Evolutionary conservation across 108 stramenopile species (phyloP), one percentile per base, ranked within the genome.

Genomic region (Fragilaria crotonensis): DNA sequence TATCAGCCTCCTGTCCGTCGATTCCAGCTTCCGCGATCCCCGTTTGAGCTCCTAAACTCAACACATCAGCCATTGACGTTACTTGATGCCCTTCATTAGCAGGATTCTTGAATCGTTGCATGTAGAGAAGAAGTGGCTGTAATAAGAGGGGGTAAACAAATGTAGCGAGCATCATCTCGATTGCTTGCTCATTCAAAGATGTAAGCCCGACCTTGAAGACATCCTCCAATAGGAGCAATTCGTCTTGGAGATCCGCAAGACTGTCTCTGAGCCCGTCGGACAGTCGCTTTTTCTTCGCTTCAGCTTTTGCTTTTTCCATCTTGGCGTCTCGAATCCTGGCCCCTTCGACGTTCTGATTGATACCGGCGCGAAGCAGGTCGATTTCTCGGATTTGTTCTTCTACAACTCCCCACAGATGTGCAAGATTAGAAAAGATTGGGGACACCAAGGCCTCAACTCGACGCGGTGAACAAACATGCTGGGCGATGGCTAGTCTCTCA

Each of bases 91-190:
- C 9, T 7, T 9, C 49, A 23, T 5, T 7, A 19, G 23, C 52
- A 5, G 46, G 18, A 23, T 19, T 22, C 4, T 20, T 25, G 29
- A 63, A 67, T 29, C 85, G 71, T 59, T 83, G 83, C 25, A 82
- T 64, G 57, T 77, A 89, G 27, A 87, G 46, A 20, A 84, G 60
- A 5, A 93, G 70, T 4, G 91, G 91, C 64, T 89, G 87, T 9
- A 93, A 60, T 3, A 89, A 54, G 60, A 93, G 67, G 3, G 90
- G 90, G 77, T 93, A 93, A 2, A 88, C 76, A 67, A 93, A 86
- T 3, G 90, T 93, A 18, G 90, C 87, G 48, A 93, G 72, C 87
- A 93, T 78, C 85, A 93, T 87, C 59, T 93, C 90, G 61, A 93
- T 89, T 7, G 72, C 59, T 63, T 93, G 90, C 58, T 93, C 90